Percentiles rank a stretch among this genome's conserved stretches.
Evolutionary conservation across 345 rosid genomes (phyloP).

Genomic region (Microcos paniculata): DNA sequence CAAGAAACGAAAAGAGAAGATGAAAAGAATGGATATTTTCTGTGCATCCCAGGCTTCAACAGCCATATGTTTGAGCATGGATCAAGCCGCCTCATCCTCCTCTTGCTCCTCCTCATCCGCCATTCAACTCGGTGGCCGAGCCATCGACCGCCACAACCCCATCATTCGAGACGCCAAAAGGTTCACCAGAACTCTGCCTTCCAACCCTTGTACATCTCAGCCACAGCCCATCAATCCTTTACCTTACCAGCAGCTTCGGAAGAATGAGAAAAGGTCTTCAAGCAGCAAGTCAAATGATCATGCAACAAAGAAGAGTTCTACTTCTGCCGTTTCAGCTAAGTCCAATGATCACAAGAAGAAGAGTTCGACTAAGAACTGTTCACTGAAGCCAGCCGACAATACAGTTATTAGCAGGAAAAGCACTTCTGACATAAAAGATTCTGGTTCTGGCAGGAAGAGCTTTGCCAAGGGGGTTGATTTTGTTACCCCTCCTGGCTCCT

Average conservation of each 20-base stretch:
- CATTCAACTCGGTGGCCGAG: slow-evolving; percentile 47
- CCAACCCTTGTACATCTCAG: slow-evolving; percentile 38
- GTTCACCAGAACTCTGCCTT: slow-evolving; percentile 37
- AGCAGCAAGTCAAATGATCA: slow-evolving; percentile 16
- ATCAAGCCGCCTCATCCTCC: slow-evolving; percentile 41
- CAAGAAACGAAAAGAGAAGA: background rate
- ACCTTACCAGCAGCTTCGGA: slow-evolving; percentile 42
- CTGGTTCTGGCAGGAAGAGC: slow-evolving; percentile 29
- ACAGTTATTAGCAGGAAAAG: slow-evolving; percentile 26
- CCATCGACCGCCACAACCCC: slow-evolving; percentile 89
- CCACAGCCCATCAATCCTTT: slow-evolving; percentile 42
- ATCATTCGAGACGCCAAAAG: slow-evolving; percentile 74
- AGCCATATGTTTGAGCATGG: slow-evolving; percentile 64
- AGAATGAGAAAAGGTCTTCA: slow-evolving; percentile 32
- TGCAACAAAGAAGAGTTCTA: slow-evolving; percentile 18
- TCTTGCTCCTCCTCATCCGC: slow-evolving; percentile 27
- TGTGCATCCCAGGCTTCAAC: slow-evolving; percentile 90
- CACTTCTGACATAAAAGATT: slow-evolving; percentile 15
- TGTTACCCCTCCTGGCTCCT: slow-evolving; percentile 64
- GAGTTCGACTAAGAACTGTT: slow-evolving; percentile 22
- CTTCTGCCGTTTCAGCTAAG: slow-evolving; percentile 4
- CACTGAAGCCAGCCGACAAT: slow-evolving; percentile 12
- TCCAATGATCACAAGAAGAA: slow-evolving; percentile 35
- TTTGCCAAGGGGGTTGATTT: slow-evolving; percentile 35
- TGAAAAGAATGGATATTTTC: slow-evolving; percentile 57